Evolutionary conservation across 768 basidiomycete genomes (phyloP).

Genomic region (Punctularia strigosozonata): DNA sequence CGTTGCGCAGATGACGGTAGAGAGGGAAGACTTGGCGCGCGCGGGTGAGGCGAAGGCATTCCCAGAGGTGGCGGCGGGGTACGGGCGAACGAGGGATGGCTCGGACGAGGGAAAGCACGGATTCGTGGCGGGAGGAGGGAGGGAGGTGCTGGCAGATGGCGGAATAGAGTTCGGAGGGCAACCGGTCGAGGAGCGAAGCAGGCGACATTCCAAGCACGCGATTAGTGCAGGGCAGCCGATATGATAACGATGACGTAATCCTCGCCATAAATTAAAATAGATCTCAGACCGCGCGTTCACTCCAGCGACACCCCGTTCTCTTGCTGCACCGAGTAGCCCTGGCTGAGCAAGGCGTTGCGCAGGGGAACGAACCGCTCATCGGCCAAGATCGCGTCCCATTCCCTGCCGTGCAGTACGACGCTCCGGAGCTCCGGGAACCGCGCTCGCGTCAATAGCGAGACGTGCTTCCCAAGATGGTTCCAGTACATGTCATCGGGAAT

Average conservation of each 20-base stretch:
- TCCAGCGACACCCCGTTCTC: background rate
- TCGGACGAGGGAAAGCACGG: conserved; percentile 45
- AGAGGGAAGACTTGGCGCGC: conserved; percentile 43
- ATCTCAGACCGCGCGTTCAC: background rate
- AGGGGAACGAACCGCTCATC: conserved; percentile 26
- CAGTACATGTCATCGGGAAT: conserved; percentile 23
- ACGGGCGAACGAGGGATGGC: conserved; percentile 54
- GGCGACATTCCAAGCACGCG: background rate
- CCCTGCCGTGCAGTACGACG: conserved; percentile 35
- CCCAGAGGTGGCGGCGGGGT: conserved; percentile 45
- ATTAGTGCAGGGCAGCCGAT: background rate
- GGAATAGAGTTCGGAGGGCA: conserved; percentile 62
- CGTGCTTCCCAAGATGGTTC: conserved; percentile 33
- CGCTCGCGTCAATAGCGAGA: conserved; percentile 27
- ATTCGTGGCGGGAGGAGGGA: conserved; percentile 31
- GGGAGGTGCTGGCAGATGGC: conserved; percentile 44
- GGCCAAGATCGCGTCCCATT: conserved; percentile 31
- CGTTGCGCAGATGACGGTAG: conserved; percentile 39
- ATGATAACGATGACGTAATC: background rate
- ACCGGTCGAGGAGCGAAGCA: conserved; percentile 4
- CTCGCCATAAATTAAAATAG: background rate
- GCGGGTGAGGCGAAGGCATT: conserved; percentile 37
- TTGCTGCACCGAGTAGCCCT: conserved; percentile 20
- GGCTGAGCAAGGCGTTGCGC: conserved; percentile 19
- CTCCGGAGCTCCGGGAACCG: conserved; percentile 33